Percentiles rank a stretch among this genome's conserved stretches.
Evolutionary conservation across 2,329 filamentous ascomycete genomes (phyloP).

Genomic region (Colletotrichum euphorbiae): DNA sequence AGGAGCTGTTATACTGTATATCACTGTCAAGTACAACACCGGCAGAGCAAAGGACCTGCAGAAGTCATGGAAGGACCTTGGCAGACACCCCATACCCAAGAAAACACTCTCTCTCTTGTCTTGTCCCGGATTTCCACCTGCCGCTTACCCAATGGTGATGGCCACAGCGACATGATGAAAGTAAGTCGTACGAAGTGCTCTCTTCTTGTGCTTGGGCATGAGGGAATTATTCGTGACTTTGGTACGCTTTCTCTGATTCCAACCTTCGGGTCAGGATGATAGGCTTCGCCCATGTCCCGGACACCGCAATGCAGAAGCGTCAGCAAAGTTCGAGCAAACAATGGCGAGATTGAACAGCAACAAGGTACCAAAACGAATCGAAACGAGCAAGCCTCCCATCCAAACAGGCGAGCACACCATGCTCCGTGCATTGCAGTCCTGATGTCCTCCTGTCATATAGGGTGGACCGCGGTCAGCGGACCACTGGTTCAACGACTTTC

Average conservation of each 20-base stretch:
- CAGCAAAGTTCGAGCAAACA: background rate
- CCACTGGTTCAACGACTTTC: background rate
- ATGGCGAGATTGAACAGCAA: background rate
- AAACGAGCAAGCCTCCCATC: background rate
- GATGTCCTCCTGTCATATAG: conserved; percentile 5
- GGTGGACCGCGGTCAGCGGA: background rate
- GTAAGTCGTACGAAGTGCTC: background rate
- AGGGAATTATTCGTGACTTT: too few species aligned
- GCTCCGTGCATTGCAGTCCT: background rate
- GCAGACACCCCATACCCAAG: background rate
- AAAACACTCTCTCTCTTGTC: background rate
- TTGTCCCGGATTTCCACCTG: conserved; percentile 31
- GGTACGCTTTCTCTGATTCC: too few species aligned
- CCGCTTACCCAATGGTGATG: conserved; percentile 26
- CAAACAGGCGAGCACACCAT: background rate
- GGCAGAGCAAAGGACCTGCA: conserved; percentile 3
- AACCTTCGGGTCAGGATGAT: background rate
- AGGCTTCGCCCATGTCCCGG: background rate
- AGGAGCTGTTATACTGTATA: conserved; percentile 34
- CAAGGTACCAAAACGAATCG: background rate
- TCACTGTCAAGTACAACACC: conserved; percentile 12
- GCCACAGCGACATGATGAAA: background rate
- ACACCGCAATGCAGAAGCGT: background rate
- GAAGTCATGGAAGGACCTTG: conserved; percentile 6
- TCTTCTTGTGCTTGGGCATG: background rate